Evolutionary conservation across 306 rosid species (phyloP).

Genomic region (Prunus kanzakura): DNA sequence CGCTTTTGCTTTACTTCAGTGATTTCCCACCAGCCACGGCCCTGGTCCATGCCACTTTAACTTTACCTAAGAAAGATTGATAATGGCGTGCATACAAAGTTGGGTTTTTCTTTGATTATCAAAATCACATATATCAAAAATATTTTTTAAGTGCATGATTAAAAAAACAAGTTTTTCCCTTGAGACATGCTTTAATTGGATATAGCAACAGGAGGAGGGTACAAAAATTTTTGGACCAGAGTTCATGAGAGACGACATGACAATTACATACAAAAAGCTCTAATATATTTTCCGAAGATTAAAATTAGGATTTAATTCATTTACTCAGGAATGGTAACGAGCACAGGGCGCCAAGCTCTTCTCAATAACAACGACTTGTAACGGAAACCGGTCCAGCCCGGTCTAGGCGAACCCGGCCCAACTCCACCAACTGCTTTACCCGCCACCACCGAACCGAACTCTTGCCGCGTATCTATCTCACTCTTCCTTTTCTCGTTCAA

Average conservation of each 20-base stretch:
- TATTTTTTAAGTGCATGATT: too few species aligned
- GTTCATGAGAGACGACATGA: not conserved
- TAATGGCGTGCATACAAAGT: conserved; percentile 6
- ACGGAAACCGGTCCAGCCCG: conserved; percentile 70
- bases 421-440: conserved; percentile 10
- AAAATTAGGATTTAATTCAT: not conserved
- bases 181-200: too few species aligned
- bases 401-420: conserved; percentile 47
- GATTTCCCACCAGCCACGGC: conserved; percentile 22
- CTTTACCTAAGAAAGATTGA: conserved; percentile 17
- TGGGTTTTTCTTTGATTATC: not conserved
- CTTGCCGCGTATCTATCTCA: not conserved
- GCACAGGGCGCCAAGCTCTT: conserved; percentile 80
- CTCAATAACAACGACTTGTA: conserved; percentile 56
- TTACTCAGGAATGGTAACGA: conserved; percentile 64
- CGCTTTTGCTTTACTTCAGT: conserved; percentile 20
- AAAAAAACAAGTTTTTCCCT: too few species aligned
- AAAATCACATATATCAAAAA: too few species aligned
- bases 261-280: not conserved
- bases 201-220: too few species aligned
- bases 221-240: not conserved
- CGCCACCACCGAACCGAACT: conserved; percentile 16
- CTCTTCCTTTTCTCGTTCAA: conserved; percentile 4
- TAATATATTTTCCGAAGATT: not conserved
- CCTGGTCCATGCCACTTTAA: conserved; percentile 22